These are phyloP conservation scores for Rosa persica DNA, from an alignment of 306 rosid species.

Conservation along the genomic window DNA sequence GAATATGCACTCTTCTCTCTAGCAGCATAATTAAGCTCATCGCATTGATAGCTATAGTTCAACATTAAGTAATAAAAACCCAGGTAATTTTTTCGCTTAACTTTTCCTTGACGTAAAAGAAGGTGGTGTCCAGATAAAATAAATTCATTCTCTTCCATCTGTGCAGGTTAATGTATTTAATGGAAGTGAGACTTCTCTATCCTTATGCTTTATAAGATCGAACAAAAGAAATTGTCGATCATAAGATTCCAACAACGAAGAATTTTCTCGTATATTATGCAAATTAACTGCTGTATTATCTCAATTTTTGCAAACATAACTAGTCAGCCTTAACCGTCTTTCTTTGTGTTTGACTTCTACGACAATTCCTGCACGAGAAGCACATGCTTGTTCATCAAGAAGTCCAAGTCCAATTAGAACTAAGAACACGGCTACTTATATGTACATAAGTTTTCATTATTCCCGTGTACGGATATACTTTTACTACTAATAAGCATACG, in stretches of 20 bases:
- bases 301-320: neutral
- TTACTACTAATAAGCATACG: too few relatives aligned
- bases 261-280: neutral
- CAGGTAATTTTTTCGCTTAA: neutral
- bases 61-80: neutral
- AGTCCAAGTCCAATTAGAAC: neutral
- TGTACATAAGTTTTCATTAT: neutral
- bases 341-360: neutral
- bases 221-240: neutral
- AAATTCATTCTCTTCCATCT: neutral
- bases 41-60: neutral
- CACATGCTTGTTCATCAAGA: neutral
- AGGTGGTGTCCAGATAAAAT: neutral
- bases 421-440: too few relatives aligned
- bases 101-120: neutral
- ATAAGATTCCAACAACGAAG: neutral
- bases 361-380: neutral
- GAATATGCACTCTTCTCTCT: neutral
- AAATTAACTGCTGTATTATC: neutral
- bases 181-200: neutral
- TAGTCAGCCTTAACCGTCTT: conserved; percentile 2
- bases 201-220: neutral
- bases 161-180: neutral
- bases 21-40: neutral
- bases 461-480: neutral